These are phyloP conservation scores for Lodderomyces orthopsilosis DNA, from an alignment of 1,139 yeast species.

Conservation along the genomic window DNA sequence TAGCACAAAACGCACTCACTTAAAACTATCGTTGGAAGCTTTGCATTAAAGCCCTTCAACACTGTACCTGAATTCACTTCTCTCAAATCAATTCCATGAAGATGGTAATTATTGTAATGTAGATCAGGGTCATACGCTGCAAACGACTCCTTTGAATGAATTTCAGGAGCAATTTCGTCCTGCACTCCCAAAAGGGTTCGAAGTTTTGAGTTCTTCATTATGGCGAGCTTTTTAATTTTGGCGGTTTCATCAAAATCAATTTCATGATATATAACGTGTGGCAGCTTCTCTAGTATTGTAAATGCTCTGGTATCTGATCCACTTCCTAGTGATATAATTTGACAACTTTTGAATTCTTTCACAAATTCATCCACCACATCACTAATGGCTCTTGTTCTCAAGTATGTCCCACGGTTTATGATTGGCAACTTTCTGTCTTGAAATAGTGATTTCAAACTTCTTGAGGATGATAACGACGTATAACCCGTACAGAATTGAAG, in stretches of 20 bases:
- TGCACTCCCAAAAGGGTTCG: conserved; percentile 17
- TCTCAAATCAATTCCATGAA: conserved; percentile 59
- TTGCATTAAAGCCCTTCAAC: conserved; percentile 24
- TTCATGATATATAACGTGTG: conserved; percentile 55
- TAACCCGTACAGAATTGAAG: conserved; percentile 42
- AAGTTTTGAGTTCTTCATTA: conserved; percentile 31
- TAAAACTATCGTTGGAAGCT: conserved; percentile 65
- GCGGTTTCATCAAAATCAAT: conserved; percentile 71
- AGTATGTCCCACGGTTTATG: conserved; percentile 78
- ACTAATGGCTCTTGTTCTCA: conserved; percentile 67
- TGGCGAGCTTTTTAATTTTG: conserved; percentile 56
- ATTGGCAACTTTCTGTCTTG: conserved; percentile 64
- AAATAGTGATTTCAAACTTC: conserved; percentile 42
- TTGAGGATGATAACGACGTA: conserved; percentile 36
- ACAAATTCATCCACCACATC: conserved; percentile 51
- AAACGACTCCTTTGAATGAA: conserved; percentile 25
- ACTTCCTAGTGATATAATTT: conserved; percentile 85
- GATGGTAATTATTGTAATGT: conserved; percentile 47
- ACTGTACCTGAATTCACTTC: conserved; percentile 14
- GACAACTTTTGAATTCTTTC: conserved; percentile 34
- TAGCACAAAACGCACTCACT: conserved; percentile 94
- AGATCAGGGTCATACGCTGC: conserved; percentile 26
- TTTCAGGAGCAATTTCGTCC: conserved; percentile 12
- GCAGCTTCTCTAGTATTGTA: conserved; percentile 30
- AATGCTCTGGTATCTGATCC: conserved; percentile 91